Evolutionary conservation across 345 rosid species (phyloP), one percentile per base, ranked within the genome.

Genomic region (Cardamine resedifolia): DNA sequence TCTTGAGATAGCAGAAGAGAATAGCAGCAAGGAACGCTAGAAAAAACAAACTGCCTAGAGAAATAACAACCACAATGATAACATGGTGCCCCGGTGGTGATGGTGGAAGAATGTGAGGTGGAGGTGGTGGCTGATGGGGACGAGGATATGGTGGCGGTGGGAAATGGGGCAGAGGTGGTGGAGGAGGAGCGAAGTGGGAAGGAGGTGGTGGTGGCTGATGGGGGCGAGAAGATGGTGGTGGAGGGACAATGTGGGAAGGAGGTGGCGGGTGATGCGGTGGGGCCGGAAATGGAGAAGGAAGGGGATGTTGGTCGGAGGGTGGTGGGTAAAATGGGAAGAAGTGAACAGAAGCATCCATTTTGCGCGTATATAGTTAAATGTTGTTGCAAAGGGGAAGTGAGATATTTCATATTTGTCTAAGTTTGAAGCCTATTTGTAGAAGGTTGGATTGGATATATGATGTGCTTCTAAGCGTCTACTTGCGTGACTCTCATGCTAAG

Each of bases 11-110:
- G 82, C 83, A 78, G 73, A 82, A 79, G 48, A 86, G 82, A 49
- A 86, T 86, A 68, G 83, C 87, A 43, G 92, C 79, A 51, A 84
- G 81, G 80, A 84, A 84, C 28, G 89, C 87, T 39, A 88, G 83
- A 57, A 86, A 77, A 66, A 86, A 83, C 11, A 86, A 77, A 21
- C 90, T 80, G 30, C 93, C 90, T 4, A 86, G 83, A 45, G 90
- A 86, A 36, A 84, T 84, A 64, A 88, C 82, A 55, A 84, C 78
- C 33, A 88, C 70, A 49, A 86, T n/a, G 68, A 84, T 79, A 56
- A 84, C 77, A 15, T 84, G 84, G 66, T 83, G 84, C 14, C 85
- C 84, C 38, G 87, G 87, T 38, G 88, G 78, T 3, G 87, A 64
- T 2, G 87, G 70, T 20, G 86, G 85, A 78, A 73, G 47, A 34